phyloP scores from a whole-genome alignment of 495 filamentous ascomycete genomes.

The Penicillium nucicola region DNA sequence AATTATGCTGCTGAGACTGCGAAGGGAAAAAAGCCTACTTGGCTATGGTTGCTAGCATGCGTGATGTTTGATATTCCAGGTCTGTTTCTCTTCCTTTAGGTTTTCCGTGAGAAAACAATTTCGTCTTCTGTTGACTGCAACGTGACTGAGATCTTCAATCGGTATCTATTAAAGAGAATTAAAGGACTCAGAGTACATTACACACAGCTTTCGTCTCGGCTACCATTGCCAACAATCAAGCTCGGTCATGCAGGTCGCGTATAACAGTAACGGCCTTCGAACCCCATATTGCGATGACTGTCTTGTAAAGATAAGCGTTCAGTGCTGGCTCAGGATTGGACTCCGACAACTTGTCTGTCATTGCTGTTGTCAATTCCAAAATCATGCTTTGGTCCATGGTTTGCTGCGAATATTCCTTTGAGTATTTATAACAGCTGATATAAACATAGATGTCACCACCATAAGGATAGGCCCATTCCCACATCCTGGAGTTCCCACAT shows the following conservation, averaged over 20 bases:
- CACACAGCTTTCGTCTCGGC: background rate
- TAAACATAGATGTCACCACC: background rate
- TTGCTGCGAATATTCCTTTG: background rate
- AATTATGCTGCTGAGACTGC: too few species aligned
- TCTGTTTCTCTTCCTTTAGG: too few species aligned
- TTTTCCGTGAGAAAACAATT: too few species aligned
- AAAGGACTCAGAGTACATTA: background rate
- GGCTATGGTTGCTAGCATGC: too few species aligned
- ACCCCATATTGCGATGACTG: background rate
- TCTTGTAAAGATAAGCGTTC: background rate
- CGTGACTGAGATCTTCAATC: too few species aligned
- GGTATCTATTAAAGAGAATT: too few species aligned
- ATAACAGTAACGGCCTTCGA: background rate
- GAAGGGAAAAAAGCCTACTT: too few species aligned
- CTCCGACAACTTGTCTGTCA: background rate
- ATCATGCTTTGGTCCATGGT: background rate
- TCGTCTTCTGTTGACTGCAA: too few species aligned
- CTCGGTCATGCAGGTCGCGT: background rate
- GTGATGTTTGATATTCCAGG: too few species aligned
- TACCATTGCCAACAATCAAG: background rate
- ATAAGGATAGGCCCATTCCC: background rate
- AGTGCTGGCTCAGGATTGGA: background rate
- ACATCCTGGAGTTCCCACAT: background rate
- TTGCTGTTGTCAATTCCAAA: background rate
- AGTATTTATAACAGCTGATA: background rate